phyloP scores from a whole-genome alignment of 2,329 filamentous ascomycete genomes.

The Botrytis galanthina region DNA sequence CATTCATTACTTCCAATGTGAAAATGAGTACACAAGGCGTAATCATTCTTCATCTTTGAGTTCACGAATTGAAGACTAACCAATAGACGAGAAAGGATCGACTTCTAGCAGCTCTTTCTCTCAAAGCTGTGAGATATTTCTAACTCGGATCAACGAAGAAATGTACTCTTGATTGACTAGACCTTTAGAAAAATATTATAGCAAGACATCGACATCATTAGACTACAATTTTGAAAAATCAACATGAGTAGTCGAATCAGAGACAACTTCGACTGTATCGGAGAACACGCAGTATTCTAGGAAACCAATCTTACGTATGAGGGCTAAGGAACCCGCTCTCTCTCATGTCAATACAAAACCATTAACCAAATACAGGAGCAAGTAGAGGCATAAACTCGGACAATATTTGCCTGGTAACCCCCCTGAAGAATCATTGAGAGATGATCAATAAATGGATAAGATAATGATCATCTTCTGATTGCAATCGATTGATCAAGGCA shows the following conservation, averaged over 20 bases:
- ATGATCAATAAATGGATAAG: background rate
- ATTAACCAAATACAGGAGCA: background rate
- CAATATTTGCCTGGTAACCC: background rate
- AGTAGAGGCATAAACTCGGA: background rate
- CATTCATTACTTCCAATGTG: background rate
- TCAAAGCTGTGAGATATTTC: background rate
- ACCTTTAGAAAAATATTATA: background rate
- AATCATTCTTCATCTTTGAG: background rate
- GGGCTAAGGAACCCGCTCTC: background rate
- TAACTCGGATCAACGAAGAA: background rate
- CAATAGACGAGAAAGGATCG: background rate
- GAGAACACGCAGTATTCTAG: background rate
- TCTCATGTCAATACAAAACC: background rate
- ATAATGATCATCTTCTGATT: background rate
- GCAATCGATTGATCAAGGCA: background rate
- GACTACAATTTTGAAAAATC: background rate
- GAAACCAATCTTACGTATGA: background rate
- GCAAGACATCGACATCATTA: background rate
- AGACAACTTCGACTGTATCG: background rate
- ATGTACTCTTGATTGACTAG: background rate
- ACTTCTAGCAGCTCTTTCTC: background rate
- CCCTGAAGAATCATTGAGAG: background rate
- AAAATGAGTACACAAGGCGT: background rate
- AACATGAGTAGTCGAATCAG: background rate
- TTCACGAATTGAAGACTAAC: background rate